phyloP scores from a whole-genome alignment of 352 stramenopile species.

The Phytophthora cactorum region DNA sequence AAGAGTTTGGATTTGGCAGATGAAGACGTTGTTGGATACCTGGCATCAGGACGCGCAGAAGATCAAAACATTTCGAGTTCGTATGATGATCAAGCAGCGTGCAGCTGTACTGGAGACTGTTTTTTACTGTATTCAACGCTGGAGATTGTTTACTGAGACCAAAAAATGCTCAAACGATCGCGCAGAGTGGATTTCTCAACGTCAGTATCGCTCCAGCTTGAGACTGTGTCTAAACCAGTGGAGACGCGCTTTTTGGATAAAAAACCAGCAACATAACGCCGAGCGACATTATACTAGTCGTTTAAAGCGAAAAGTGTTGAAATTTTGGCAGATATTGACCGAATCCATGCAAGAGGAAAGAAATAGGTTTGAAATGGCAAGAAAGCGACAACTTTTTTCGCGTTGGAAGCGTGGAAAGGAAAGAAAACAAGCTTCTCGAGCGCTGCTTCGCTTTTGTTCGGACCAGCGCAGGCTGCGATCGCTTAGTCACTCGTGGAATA shows the following conservation, averaged over 20 bases:
- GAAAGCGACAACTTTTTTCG: slow-evolving; percentile 13
- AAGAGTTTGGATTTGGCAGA: slow-evolving; percentile 23
- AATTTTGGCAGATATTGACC: slow-evolving; percentile 8
- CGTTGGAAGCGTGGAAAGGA: slow-evolving; percentile 18
- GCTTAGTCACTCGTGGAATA: slow-evolving; percentile 14
- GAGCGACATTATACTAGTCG: not conserved
- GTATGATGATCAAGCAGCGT: slow-evolving; percentile 30
- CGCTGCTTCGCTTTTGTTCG: slow-evolving; percentile 11
- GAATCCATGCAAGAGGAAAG: slow-evolving; percentile 5
- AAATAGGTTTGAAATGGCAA: slow-evolving; percentile 12
- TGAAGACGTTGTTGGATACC: slow-evolving; percentile 8
- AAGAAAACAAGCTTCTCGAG: slow-evolving; percentile 19
- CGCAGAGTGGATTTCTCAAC: slow-evolving; percentile 48
- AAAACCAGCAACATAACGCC: slow-evolving; percentile 9
- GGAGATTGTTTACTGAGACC: slow-evolving; percentile 37
- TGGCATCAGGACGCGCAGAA: slow-evolving; percentile 21
- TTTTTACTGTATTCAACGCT: slow-evolving; percentile 55
- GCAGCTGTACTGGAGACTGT: slow-evolving; percentile 38
- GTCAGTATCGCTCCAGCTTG: slow-evolving; percentile 23
- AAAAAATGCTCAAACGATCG: slow-evolving; percentile 37
- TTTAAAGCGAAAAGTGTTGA: slow-evolving; percentile 10
- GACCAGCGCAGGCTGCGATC: slow-evolving; percentile 18
- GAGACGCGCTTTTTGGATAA: slow-evolving; percentile 13
- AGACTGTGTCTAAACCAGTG: slow-evolving; percentile 35
- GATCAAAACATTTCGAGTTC: slow-evolving; percentile 18